Conservation (phyloP, 2,329 filamentous ascomycete genomes). For the Ophiocordyceps robertsii region DNA sequence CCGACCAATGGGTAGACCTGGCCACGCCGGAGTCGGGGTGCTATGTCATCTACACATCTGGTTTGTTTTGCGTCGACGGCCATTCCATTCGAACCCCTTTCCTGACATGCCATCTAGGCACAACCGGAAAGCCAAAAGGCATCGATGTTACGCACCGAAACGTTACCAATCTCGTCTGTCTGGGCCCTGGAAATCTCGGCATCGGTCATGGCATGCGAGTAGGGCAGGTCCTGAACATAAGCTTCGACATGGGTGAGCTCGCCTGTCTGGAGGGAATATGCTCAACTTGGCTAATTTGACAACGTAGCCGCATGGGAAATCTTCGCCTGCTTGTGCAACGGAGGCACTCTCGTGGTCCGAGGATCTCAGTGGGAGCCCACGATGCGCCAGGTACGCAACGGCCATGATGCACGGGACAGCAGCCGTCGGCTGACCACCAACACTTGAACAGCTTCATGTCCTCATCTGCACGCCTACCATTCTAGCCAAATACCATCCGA, state of each 20-base stretch:
- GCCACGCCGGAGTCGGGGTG: slow-evolving; percentile 24
- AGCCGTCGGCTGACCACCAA: slow-evolving; percentile 3
- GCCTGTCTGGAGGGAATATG: too few species aligned
- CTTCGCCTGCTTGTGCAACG: slow-evolving; percentile 40
- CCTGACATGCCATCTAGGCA: slow-evolving; percentile 18
- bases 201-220: slow-evolving; percentile 36
- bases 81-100: background rate
- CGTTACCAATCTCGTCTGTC: slow-evolving; percentile 39
- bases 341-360: slow-evolving; percentile 39
- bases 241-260: slow-evolving; percentile 45
- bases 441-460: slow-evolving; percentile 27
- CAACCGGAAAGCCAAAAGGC: slow-evolving; percentile 44
- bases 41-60: slow-evolving; percentile 42
- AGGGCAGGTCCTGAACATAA: slow-evolving; percentile 41
- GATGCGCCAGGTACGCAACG: slow-evolving; percentile 25
- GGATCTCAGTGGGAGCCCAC: slow-evolving; percentile 34
- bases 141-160: slow-evolving; percentile 43
- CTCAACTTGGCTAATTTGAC: slow-evolving; percentile 15
- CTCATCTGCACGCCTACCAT: slow-evolving; percentile 43
- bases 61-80: slow-evolving; percentile 11
- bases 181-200: slow-evolving; percentile 35
- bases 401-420: background rate
- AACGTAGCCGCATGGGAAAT: slow-evolving; percentile 45
- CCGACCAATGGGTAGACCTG: slow-evolving; percentile 14
- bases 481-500: slow-evolving; percentile 32